These are phyloP conservation scores for Hyaloperonospora arabidopsidis DNA, from an alignment of 352 stramenopile genomes.

Conservation along the genomic window DNA sequence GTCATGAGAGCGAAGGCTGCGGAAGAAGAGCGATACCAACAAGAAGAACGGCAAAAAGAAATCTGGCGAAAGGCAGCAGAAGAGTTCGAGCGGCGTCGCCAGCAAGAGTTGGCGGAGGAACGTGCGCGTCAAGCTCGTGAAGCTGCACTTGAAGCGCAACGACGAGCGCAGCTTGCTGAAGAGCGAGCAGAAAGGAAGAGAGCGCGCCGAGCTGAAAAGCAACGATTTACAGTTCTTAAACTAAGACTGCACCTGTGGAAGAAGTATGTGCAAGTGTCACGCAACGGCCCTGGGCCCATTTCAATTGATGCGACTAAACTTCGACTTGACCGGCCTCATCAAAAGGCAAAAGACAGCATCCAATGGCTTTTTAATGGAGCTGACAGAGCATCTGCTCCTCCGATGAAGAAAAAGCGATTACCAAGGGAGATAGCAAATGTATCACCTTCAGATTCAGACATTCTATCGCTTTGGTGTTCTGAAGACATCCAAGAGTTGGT, in stretches of 20 bases:
- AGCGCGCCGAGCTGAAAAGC: constrained; percentile 34
- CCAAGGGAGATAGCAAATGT: constrained; percentile 4
- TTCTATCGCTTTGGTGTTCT: constrained; percentile 22
- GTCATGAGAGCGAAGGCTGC: constrained; percentile 24
- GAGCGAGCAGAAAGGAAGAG: constrained; percentile 34
- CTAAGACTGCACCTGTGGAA: constrained; percentile 57
- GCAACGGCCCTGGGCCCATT: constrained; percentile 32
- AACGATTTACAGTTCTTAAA: constrained; percentile 43
- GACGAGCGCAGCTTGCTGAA: constrained; percentile 38
- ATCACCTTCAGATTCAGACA: constrained; percentile 13
- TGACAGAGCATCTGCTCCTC: constrained; percentile 8
- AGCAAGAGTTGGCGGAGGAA: constrained; percentile 35
- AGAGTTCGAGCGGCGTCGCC: constrained; percentile 37
- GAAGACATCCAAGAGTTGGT: constrained; percentile 36
- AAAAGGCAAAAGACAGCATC: constrained; percentile 39
- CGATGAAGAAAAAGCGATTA: constrained; percentile 22
- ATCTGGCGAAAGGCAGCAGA: constrained; percentile 28
- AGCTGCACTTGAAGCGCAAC: constrained; percentile 39
- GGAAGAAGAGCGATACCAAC: constrained; percentile 36
- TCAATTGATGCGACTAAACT: constrained; percentile 35
- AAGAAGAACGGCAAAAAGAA: constrained; percentile 34
- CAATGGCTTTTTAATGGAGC: constrained; percentile 36
- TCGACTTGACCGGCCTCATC: constrained; percentile 25
- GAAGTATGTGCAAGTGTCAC: constrained; percentile 51
- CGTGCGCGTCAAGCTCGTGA: constrained; percentile 34